Evolutionary conservation across 805 yeast species (phyloP).

Genomic region (Lipomyces yamanashiensis): DNA sequence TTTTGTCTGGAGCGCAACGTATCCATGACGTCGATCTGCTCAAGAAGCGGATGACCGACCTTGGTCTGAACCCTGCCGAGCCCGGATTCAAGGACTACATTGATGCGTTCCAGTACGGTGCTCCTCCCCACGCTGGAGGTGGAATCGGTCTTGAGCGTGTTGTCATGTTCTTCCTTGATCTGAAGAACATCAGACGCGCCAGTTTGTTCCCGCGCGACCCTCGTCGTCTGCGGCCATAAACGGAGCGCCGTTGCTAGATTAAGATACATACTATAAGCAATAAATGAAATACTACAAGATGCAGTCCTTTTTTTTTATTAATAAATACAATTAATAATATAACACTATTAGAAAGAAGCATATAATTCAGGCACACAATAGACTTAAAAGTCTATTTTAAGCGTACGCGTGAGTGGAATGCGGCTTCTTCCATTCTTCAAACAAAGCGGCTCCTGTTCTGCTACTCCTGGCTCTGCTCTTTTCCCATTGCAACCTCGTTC

Average conservation of each 20-base stretch:
- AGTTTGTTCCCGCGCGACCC: slow-evolving; percentile 99
- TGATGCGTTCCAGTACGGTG: slow-evolving; percentile 90
- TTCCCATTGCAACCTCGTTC: background rate
- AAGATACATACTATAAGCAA: too few relatives aligned
- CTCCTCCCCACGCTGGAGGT: slow-evolving; percentile 99
- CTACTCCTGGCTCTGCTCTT: background rate
- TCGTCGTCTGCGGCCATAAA: slow-evolving; percentile 78
- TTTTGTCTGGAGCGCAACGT: slow-evolving; percentile 99
- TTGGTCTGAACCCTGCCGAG: slow-evolving; percentile 76
- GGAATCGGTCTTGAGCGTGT: slow-evolving; percentile 99
- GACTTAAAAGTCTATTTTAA: background rate
- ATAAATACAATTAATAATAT: too few relatives aligned
- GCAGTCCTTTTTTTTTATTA: too few relatives aligned
- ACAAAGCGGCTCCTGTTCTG: background rate
- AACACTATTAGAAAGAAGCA: background rate
- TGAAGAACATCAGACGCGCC: slow-evolving; percentile 98
- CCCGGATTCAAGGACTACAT: slow-evolving; percentile 90
- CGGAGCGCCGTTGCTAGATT: background rate
- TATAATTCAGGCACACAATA: background rate
- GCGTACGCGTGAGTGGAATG: slow-evolving; percentile 8
- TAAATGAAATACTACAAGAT: too few relatives aligned
- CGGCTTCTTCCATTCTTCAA: slow-evolving; percentile 5
- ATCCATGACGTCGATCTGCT: slow-evolving; percentile 89
- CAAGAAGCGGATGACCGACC: slow-evolving; percentile 77
- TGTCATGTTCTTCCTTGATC: slow-evolving; percentile 95